phyloP scores from a whole-genome alignment of 1,139 yeast genomes.

The Pneumocystis jirovecii region DNA sequence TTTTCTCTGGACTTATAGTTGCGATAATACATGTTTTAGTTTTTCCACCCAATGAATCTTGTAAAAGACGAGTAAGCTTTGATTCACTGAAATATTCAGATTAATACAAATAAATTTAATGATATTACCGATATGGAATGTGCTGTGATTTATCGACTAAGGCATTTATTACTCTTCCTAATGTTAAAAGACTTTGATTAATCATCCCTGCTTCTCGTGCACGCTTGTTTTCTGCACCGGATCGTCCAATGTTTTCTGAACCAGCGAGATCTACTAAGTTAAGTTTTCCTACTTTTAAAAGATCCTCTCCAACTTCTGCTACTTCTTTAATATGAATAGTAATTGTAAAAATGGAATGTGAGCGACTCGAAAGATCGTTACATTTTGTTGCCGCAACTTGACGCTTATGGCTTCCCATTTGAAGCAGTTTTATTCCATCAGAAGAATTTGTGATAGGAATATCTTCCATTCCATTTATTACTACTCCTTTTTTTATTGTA shows the following conservation, averaged over 20 bases:
- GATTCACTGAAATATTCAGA: constrained; percentile 33
- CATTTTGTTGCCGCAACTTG: constrained; percentile 56
- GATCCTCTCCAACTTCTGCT: constrained; percentile 30
- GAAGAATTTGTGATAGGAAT: constrained; percentile 27
- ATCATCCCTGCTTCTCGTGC: constrained; percentile 84
- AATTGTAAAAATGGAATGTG: constrained; percentile 61
- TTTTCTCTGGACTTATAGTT: constrained; percentile 65
- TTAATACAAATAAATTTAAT: neutral
- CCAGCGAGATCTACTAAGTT: constrained; percentile 85
- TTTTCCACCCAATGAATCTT: constrained; percentile 71
- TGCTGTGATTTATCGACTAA: constrained; percentile 48
- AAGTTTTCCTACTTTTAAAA: constrained; percentile 37
- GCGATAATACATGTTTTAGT: constrained; percentile 71
- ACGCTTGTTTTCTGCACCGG: constrained; percentile 64
- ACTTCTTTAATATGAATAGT: constrained; percentile 34
- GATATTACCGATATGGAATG: constrained; percentile 49
- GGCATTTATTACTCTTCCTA: constrained; percentile 72
- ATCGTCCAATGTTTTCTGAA: constrained; percentile 61
- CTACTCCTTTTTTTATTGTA: constrained; percentile 24
- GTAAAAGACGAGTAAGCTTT: constrained; percentile 59
- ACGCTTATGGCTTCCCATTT: constrained; percentile 38
- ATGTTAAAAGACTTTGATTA: constrained; percentile 64
- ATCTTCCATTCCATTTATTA: constrained; percentile 39
- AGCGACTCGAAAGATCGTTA: constrained; percentile 58
- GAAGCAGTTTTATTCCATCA: constrained; percentile 32